A percentile compares a stretch with the other conserved stretches of the same genome.
Evolutionary conservation across 805 yeast species (phyloP).

Genomic region (Wickerhamiella sergipiensis): DNA sequence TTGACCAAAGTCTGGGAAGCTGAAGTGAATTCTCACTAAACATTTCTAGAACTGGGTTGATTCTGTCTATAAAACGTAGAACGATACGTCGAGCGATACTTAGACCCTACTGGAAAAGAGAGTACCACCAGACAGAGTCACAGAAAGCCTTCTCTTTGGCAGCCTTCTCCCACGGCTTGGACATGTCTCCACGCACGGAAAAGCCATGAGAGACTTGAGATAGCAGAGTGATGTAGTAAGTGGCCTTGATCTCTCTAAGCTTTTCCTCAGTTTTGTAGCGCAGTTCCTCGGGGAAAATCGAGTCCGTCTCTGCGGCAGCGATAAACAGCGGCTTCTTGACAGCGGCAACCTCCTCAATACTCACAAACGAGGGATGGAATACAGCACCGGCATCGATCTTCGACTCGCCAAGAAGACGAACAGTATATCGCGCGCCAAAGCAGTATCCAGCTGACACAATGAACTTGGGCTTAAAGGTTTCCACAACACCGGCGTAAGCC

Average conservation of each 20-base stretch:
- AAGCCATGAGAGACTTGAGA: slow-evolving; percentile 64
- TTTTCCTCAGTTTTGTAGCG: slow-evolving; percentile 49
- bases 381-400: slow-evolving; percentile 44
- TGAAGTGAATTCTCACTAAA: too few relatives aligned
- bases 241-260: slow-evolving; percentile 38
- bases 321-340: slow-evolving; percentile 53
- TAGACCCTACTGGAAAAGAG: slow-evolving; percentile 2
- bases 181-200: slow-evolving; percentile 62
- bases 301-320: slow-evolving; percentile 63
- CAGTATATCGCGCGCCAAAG: slow-evolving; percentile 63
- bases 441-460: slow-evolving; percentile 55
- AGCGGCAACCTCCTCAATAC: slow-evolving; percentile 47
- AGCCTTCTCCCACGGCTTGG: slow-evolving; percentile 36
- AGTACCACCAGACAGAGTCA: slow-evolving; percentile 26
- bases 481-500: slow-evolving; percentile 34
- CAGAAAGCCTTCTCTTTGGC: slow-evolving; percentile 53
- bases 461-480: slow-evolving; percentile 33
- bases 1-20: too few relatives aligned
- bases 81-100: too few relatives aligned
- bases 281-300: slow-evolving; percentile 45
- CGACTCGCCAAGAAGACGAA: slow-evolving; percentile 34
- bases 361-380: slow-evolving; percentile 74
- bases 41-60: too few relatives aligned
- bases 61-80: too few relatives aligned
- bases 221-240: slow-evolving; percentile 48